phyloP scores from a whole-genome alignment of 805 yeast species.

The Phaffomyces antillensis region DNA sequence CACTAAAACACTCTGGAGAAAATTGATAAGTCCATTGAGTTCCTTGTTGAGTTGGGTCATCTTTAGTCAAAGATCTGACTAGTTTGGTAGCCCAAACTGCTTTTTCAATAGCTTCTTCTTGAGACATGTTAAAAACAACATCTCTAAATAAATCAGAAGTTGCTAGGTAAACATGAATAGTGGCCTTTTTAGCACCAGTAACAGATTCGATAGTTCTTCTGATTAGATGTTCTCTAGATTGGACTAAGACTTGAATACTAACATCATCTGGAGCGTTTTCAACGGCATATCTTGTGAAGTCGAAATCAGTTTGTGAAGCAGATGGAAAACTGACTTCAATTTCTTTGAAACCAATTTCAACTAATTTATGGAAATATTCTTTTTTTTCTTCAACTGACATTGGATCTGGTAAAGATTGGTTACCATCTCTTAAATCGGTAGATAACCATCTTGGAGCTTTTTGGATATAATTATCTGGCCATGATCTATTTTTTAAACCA shows the following conservation, averaged over 20 bases:
- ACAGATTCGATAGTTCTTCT: conserved; percentile 69
- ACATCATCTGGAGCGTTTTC: conserved; percentile 75
- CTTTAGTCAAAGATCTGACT: conserved; percentile 64
- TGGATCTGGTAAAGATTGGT: conserved; percentile 77
- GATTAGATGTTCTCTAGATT: conserved; percentile 68
- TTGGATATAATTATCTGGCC: conserved; percentile 62
- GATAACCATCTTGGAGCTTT: conserved; percentile 79
- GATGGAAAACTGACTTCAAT: conserved; percentile 78
- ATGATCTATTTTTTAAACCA: conserved; percentile 52
- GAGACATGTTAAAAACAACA: conserved; percentile 66
- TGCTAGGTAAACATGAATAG: conserved; percentile 67
- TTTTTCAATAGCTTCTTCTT: conserved; percentile 57
- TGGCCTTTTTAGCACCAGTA: conserved; percentile 66
- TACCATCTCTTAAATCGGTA: conserved; percentile 76
- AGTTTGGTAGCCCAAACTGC: conserved; percentile 67
- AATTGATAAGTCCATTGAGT: conserved; percentile 70
- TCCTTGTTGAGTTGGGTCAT: conserved; percentile 56
- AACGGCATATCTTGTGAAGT: conserved; percentile 73
- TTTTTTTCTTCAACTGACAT: conserved; percentile 71
- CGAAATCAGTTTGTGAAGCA: conserved; percentile 78
- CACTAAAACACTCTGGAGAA: conserved; percentile 74
- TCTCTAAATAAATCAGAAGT: conserved; percentile 71
- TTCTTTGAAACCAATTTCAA: conserved; percentile 73
- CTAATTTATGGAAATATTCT: conserved; percentile 63
- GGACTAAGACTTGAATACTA: conserved; percentile 64